These are phyloP conservation scores for Urostyla sp. DNA, from an alignment of 73 alveolate species.

Conservation along the genomic window DNA sequence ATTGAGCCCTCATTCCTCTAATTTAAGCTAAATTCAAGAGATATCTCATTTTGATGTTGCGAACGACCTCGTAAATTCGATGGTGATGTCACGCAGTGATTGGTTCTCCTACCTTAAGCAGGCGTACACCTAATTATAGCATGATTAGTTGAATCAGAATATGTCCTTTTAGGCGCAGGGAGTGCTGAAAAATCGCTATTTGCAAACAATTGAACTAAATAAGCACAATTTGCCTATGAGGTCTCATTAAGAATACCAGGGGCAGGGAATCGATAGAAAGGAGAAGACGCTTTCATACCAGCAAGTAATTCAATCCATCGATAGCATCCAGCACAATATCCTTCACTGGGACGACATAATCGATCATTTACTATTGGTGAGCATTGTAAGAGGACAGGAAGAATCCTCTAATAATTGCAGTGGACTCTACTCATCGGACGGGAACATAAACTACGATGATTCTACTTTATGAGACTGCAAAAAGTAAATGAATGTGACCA, in stretches of 20 bases:
- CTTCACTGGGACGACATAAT: constrained; percentile 46
- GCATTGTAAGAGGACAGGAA: background rate
- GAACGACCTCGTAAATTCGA: background rate
- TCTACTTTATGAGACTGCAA: background rate
- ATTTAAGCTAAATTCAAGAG: too few relatives aligned
- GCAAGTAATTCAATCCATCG: background rate
- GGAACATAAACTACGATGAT: too few relatives aligned
- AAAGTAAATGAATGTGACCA: background rate
- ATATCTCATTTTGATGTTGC: background rate
- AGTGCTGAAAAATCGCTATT: background rate
- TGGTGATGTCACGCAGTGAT: constrained; percentile 38
- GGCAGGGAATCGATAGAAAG: constrained; percentile 4
- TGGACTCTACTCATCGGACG: too few relatives aligned
- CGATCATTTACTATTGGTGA: constrained; percentile 1
- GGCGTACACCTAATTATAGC: background rate
- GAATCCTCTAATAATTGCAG: too few relatives aligned
- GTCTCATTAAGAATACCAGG: background rate
- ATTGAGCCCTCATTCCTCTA: too few relatives aligned
- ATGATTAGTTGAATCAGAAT: background rate
- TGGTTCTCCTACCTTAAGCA: constrained; percentile 29
- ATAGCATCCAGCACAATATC: background rate
- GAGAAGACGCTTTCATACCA: constrained; percentile 4
- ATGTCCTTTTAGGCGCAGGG: too few relatives aligned
- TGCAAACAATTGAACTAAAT: constrained; percentile 12
- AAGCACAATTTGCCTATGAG: background rate